Evolutionary conservation across 352 stramenopile genomes (phyloP).

Genomic region (Phytophthora colocasiae): DNA sequence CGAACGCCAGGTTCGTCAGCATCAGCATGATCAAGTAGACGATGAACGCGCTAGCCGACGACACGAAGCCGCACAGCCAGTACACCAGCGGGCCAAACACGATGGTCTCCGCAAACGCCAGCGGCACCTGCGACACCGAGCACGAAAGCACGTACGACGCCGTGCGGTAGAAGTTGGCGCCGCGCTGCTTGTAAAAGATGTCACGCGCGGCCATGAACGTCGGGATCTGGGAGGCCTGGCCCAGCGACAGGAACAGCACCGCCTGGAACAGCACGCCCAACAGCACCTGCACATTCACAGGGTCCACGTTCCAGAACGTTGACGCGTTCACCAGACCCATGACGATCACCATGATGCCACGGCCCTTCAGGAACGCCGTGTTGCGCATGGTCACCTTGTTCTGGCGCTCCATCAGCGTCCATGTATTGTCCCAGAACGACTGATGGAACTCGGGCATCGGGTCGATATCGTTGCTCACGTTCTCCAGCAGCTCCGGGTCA

Average conservation of each 20-base stretch:
- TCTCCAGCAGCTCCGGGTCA: constrained; percentile 32
- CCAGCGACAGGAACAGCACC: constrained; percentile 78
- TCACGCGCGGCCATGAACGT: constrained; percentile 69
- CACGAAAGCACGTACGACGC: constrained; percentile 66
- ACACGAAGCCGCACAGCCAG: constrained; percentile 74
- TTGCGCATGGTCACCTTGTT: constrained; percentile 66
- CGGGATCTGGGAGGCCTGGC: constrained; percentile 75
- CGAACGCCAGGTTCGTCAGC: constrained; percentile 51
- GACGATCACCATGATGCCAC: constrained; percentile 48
- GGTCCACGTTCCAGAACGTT: constrained; percentile 58
- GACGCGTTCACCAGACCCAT: constrained; percentile 48
- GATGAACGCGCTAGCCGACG: constrained; percentile 40
- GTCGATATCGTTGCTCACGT: constrained; percentile 39
- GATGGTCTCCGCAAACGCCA: constrained; percentile 64
- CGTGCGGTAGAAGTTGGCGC: constrained; percentile 81
- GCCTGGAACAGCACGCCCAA: constrained; percentile 81
- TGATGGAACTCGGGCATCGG: constrained; percentile 53
- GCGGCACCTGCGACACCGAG: constrained; percentile 68
- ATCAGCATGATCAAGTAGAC: constrained; percentile 53
- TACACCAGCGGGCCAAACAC: constrained; percentile 85
- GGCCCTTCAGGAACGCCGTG: constrained; percentile 50
- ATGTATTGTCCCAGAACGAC: constrained; percentile 45
- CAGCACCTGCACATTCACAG: constrained; percentile 43
- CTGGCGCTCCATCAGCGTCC: constrained; percentile 54
- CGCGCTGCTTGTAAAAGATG: constrained; percentile 85